Evolutionary conservation across 2,329 filamentous ascomycete genomes (phyloP).

Genomic region (Aspergillus piperis): DNA sequence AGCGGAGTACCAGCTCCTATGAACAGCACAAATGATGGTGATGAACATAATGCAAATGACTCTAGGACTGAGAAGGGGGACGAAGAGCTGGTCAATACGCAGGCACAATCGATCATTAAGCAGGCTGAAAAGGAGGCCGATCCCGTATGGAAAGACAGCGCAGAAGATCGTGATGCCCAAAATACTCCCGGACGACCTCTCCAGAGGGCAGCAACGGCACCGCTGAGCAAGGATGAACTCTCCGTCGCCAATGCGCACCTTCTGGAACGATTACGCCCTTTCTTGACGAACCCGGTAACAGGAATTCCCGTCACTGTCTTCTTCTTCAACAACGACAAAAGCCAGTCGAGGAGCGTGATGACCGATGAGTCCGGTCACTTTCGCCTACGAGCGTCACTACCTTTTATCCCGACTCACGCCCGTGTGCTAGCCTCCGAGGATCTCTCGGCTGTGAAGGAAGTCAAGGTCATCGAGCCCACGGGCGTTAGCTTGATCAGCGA

Average conservation of each 20-base stretch:
- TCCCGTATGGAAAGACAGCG: constrained; percentile 69
- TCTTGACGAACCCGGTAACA: constrained; percentile 80
- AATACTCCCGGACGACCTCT: constrained; percentile 26
- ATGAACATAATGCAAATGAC: constrained; percentile 16
- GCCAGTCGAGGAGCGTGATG: constrained; percentile 78
- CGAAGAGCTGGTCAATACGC: constrained; percentile 68
- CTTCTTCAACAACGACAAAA: constrained; percentile 85
- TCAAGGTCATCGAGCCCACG: constrained; percentile 72
- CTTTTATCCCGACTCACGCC: constrained; percentile 88
- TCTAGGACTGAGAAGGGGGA: constrained; percentile 46
- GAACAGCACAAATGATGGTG: constrained; percentile 33
- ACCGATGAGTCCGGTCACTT: constrained; percentile 94
- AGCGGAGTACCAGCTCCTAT: constrained; percentile 78
- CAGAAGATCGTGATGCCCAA: constrained; percentile 41
- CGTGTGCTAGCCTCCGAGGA: constrained; percentile 83
- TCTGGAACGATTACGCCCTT: constrained; percentile 83
- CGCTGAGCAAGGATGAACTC: constrained; percentile 73
- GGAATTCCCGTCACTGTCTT: constrained; percentile 83
- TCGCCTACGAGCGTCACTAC: constrained; percentile 72
- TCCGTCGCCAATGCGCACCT: constrained; percentile 79
- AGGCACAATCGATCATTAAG: constrained; percentile 75
- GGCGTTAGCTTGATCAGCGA: constrained; percentile 95
- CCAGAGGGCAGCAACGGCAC: constrained; percentile 43
- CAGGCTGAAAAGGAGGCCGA: constrained; percentile 71
- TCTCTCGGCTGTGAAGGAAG: constrained; percentile 75